Evolutionary conservation across 805 yeast species (phyloP).

Genomic region (Starmerella lactis-condensi): DNA sequence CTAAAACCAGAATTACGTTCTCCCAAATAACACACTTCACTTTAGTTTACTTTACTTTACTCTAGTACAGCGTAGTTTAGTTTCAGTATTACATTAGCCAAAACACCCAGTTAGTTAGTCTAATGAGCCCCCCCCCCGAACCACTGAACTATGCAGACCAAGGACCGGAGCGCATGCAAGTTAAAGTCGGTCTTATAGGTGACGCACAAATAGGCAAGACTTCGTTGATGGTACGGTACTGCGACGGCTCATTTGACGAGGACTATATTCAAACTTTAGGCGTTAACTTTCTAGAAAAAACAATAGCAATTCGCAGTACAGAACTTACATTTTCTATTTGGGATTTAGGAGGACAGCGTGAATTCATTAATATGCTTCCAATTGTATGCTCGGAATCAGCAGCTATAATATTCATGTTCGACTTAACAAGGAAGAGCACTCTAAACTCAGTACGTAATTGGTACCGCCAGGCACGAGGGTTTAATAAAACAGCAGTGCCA

Average conservation of each 20-base stretch:
- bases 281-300: conserved; percentile 84
- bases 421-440: conserved; percentile 69
- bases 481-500: conserved; percentile 80
- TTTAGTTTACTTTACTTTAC: no score
- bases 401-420: conserved; percentile 78
- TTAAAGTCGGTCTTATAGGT: conserved; percentile 84
- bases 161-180: conserved; percentile 20
- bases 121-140: conserved; percentile 2
- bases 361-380: conserved; percentile 88
- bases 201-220: conserved; percentile 95
- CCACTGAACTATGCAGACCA: conserved; percentile 13
- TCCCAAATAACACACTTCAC: no score
- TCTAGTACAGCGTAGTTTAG: no score
- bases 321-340: conserved; percentile 80
- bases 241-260: conserved; percentile 84
- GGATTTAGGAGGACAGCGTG: conserved; percentile 93
- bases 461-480: conserved; percentile 82
- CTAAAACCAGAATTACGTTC: no score
- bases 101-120: no score
- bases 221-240: conserved; percentile 88
- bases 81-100: no score
- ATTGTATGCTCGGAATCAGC: conserved; percentile 82
- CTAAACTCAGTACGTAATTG: conserved; percentile 80
- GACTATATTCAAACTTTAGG: conserved; percentile 88
- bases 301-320: conserved; percentile 65